Conservation (phyloP, 176 grass and related monocot species). For the Avena insularis region DNA sequence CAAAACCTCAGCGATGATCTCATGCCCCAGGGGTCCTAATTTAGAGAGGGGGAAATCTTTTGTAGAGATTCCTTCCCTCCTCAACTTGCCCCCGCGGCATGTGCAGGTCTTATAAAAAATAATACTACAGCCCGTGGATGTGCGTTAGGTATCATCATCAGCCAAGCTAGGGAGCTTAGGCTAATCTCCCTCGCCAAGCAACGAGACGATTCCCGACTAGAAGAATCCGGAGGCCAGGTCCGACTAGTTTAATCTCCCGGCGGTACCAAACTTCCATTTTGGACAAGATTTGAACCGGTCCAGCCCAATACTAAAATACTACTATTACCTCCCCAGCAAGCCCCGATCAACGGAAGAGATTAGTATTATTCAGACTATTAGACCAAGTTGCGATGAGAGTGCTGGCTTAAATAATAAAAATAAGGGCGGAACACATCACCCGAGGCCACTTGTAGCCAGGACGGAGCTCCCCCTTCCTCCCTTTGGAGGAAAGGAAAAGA, state of each 20-base stretch:
- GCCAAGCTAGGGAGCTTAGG: neutral
- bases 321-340: neutral
- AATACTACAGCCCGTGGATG: neutral
- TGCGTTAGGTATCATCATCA: slow-evolving; percentile 33
- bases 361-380: neutral
- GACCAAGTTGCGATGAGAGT: slow-evolving; percentile 53
- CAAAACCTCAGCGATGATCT: slow-evolving; percentile 32
- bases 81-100: slow-evolving; percentile 44
- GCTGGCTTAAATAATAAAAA: slow-evolving; percentile 29
- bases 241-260: neutral
- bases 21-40: slow-evolving; percentile 38
- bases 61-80: slow-evolving; percentile 45
- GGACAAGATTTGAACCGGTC: slow-evolving; percentile 44
- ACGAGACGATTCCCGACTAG: slow-evolving; percentile 48
- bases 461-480: too few relatives aligned
- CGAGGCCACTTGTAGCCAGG: slow-evolving; percentile 47
- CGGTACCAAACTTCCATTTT: slow-evolving; percentile 46
- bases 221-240: slow-evolving; percentile 3
- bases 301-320: neutral
- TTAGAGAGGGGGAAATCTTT: neutral
- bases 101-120: slow-evolving; percentile 56
- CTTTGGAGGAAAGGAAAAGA: slow-evolving; percentile 1
- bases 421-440: slow-evolving; percentile 17
- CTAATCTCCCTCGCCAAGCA: slow-evolving; percentile 47
- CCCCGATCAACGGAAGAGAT: slow-evolving; percentile 19